phyloP scores from a whole-genome alignment of 768 basidiomycete species.

The Lentinula detonsa region DNA sequence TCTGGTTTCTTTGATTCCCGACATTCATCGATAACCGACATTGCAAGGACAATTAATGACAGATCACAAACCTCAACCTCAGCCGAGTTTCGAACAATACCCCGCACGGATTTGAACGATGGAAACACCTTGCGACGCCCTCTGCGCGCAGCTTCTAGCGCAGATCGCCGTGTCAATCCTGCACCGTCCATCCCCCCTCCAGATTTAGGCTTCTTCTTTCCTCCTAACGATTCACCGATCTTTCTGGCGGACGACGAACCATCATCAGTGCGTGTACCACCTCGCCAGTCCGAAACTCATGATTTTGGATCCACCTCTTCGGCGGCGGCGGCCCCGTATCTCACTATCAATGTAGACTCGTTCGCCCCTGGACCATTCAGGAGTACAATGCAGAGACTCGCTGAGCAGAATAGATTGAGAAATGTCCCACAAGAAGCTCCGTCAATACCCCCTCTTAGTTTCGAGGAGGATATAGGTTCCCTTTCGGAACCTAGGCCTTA shows the following conservation, averaged over 20 bases:
- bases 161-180: background rate
- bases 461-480: conserved; percentile 19
- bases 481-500: background rate
- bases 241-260: background rate
- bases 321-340: conserved; percentile 8
- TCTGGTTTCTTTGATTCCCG: conserved; percentile 6
- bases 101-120: background rate
- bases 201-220: conserved; percentile 10
- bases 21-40: conserved; percentile 12
- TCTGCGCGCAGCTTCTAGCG: background rate
- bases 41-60: conserved; percentile 14
- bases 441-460: conserved; percentile 33
- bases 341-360: conserved; percentile 24
- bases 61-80: background rate
- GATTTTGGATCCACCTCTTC: conserved; percentile 7
- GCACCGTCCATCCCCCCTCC: conserved; percentile 19
- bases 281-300: background rate
- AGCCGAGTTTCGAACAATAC: background rate
- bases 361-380: conserved; percentile 44
- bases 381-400: conserved; percentile 35
- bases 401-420: conserved; percentile 12
- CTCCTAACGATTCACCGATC: background rate
- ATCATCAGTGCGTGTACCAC: background rate
- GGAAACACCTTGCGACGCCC: background rate
- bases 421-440: conserved; percentile 13